Evolutionary conservation across 2,329 filamentous ascomycete species (phyloP).

Genomic region (Helotiales sp.): DNA sequence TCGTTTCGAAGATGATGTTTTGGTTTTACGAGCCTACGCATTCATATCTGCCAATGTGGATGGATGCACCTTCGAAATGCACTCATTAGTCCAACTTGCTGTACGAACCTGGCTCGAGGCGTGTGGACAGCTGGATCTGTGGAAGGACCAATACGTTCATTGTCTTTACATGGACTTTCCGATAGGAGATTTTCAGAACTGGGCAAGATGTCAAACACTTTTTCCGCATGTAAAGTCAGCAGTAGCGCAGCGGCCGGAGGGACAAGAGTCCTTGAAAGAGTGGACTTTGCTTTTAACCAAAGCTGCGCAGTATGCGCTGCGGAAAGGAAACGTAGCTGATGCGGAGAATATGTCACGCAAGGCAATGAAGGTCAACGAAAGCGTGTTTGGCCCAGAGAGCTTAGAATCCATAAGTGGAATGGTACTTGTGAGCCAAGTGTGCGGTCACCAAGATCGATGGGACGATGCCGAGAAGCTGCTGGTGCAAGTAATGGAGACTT

Average conservation of each 20-base stretch:
- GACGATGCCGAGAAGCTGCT: background rate
- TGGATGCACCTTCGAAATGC: constrained; percentile 25
- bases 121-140: constrained; percentile 38
- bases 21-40: constrained; percentile 44
- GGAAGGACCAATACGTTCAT: constrained; percentile 41
- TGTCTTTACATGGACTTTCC: constrained; percentile 37
- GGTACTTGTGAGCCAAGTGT: too few species aligned
- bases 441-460: constrained; percentile 13
- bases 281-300: too few species aligned
- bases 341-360: too few species aligned
- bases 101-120: constrained; percentile 29
- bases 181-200: constrained; percentile 32
- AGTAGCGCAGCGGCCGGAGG: too few species aligned
- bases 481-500: too few species aligned
- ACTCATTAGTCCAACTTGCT: background rate
- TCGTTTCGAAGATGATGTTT: constrained; percentile 44
- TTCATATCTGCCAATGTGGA: constrained; percentile 39
- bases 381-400: too few species aligned
- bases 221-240: constrained; percentile 34
- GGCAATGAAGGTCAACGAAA: too few species aligned
- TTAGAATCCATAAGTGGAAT: too few species aligned
- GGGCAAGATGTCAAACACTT: constrained; percentile 31
- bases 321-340: too few species aligned
- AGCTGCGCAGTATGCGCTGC: too few species aligned
- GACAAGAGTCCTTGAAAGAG: too few species aligned